Percentiles rank a stretch among this genome's conserved stretches.
These are phyloP conservation scores for Plenodomus tracheiphilus DNA, from an alignment of 2,329 filamentous ascomycete species.

Conservation along the genomic window DNA sequence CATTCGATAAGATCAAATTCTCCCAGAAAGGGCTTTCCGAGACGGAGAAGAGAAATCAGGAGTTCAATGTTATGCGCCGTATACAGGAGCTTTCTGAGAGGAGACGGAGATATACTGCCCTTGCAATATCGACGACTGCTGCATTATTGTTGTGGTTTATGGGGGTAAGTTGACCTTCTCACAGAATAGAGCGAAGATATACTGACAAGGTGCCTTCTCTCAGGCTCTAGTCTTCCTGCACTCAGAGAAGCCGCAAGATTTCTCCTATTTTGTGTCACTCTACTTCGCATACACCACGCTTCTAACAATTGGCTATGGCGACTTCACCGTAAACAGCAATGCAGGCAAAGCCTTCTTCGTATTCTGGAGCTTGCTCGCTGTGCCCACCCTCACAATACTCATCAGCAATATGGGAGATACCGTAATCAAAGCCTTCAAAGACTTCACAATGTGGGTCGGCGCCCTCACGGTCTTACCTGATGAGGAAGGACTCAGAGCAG, in stretches of 20 bases:
- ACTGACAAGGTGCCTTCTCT: not conserved
- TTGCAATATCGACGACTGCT: constrained; percentile 45
- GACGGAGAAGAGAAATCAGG: constrained; percentile 50
- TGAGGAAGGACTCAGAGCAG: constrained; percentile 47
- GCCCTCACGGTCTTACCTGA: constrained; percentile 59
- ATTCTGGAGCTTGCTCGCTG: constrained; percentile 59
- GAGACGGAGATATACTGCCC: constrained; percentile 46
- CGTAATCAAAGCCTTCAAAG: constrained; percentile 57
- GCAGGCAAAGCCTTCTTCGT: constrained; percentile 60
- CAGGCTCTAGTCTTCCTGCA: constrained; percentile 53
- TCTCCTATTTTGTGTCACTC: constrained; percentile 57
- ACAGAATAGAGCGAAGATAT: no score
- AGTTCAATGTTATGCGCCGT: constrained; percentile 51
- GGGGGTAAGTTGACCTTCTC: constrained; percentile 28
- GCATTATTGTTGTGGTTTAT: constrained; percentile 50
- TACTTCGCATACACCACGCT: constrained; percentile 60
- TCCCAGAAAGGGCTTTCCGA: constrained; percentile 46
- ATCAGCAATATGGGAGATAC: constrained; percentile 60
- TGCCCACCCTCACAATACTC: constrained; percentile 59
- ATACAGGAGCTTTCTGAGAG: constrained; percentile 44
- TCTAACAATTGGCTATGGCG: constrained; percentile 60
- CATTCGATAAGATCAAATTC: constrained; percentile 47
- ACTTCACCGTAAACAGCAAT: constrained; percentile 52
- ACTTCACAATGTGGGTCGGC: constrained; percentile 60
- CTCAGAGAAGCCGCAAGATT: constrained; percentile 51